Conservation (phyloP, 2,329 filamentous ascomycete species). For the Zalaria sp. region DNA sequence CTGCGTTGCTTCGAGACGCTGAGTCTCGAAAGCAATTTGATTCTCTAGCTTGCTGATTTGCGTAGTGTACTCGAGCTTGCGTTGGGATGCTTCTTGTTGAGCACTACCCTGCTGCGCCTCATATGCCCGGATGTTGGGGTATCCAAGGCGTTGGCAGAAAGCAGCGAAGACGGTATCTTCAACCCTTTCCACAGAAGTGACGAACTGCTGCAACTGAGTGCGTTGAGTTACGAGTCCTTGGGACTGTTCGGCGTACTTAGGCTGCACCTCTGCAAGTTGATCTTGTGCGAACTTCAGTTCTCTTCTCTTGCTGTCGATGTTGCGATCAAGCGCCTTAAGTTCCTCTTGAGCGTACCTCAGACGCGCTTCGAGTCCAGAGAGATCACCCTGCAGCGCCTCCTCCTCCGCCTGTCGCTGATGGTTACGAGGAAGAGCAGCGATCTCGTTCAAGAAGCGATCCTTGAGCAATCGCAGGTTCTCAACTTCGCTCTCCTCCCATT, state of each 20-base stretch:
- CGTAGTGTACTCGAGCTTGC: conserved; percentile 72
- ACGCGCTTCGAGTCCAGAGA: conserved; percentile 66
- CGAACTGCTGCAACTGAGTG: conserved; percentile 39
- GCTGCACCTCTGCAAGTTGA: conserved; percentile 61
- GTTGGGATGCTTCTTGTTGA: conserved; percentile 79
- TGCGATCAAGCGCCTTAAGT: conserved; percentile 63
- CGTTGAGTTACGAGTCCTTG: conserved; percentile 51
- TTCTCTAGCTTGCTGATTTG: conserved; percentile 54
- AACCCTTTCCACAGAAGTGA: conserved; percentile 58
- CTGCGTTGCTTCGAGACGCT: conserved; percentile 56
- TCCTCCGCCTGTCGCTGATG: conserved; percentile 65
- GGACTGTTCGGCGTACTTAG: conserved; percentile 62
- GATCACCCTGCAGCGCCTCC: conserved; percentile 65
- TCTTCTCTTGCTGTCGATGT: conserved; percentile 69
- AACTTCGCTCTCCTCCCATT: conserved; percentile 82
- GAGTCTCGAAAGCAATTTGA: conserved; percentile 50
- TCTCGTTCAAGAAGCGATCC: conserved; percentile 61
- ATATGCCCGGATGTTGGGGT: conserved; percentile 80
- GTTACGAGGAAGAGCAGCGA: conserved; percentile 65
- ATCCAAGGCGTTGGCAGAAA: conserved; percentile 80
- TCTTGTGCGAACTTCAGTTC: conserved; percentile 60
- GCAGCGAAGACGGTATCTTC: conserved; percentile 76
- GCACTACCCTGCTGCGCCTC: conserved; percentile 85
- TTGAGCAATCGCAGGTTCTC: conserved; percentile 68
- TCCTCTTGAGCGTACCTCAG: conserved; percentile 61